Evolutionary conservation across 1,284 basidiomycete genomes (phyloP), one percentile per base, ranked within the genome.

Genomic region (Malassezia cuniculi): DNA sequence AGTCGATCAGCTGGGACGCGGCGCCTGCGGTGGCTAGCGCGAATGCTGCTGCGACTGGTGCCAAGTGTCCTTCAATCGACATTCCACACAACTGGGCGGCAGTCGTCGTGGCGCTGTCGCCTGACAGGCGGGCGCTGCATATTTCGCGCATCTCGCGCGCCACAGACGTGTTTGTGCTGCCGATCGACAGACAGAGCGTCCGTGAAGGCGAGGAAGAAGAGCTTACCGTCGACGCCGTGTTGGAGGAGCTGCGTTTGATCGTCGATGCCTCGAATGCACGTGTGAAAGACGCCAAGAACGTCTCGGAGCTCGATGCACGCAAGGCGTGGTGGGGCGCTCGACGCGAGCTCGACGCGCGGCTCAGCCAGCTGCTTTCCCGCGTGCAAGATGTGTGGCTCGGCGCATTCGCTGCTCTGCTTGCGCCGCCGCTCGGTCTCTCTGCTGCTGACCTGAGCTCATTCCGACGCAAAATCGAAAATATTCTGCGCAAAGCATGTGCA

Each of bases 361-460:
- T 99, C 60, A 72, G 77, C 34, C 76, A 78, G 24, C 70, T 99
- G 7, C 69, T 94, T 19, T 77, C 78, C 47, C 82, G 79, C 48
- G 80, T 99, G 25, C 90, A 97, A 65, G 85, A 83, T 57, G 85
- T 82, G 56, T 97, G 93, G 93, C 73, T 99, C 3, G 90, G 93
- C 1, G 86, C 81, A 16, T 95, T 94, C 76, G 95, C 95, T 31
- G 53, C 53, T 17, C 41, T 57, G 31, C 50, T 57, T 27, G 45
- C 42, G n/a, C 5, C 17, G 14, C 7, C 7, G 14, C 27, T 32
- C 11, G 16, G 8, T n/a, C n/a, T n/a, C n/a, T n/a, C 22, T 35
- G 24, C 17, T 10, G 16, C 11, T n/a, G 21, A n/a, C 25, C n/a
- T 6, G 15, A 2, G 12, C 19, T 14, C n/a, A n/a, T 6, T 6